These are phyloP conservation scores for Metroxylon sagu DNA, from an alignment of 176 grass and related monocot species.

Conservation along the genomic window DNA sequence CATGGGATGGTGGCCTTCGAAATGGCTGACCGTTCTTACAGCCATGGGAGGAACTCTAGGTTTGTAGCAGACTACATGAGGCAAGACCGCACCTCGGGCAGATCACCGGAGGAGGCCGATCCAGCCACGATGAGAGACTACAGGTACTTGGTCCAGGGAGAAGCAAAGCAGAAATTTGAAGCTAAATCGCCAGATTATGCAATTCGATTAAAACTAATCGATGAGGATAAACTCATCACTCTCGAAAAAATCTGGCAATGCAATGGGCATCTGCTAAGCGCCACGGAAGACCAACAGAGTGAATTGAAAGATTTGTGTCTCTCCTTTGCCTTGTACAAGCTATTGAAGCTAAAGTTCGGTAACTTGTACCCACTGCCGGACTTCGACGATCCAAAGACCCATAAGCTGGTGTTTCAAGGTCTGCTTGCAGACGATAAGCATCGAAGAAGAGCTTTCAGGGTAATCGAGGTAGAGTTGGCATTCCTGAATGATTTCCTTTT, in stretches of 20 bases:
- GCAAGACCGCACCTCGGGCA: slow-evolving; percentile 14
- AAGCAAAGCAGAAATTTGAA: slow-evolving; percentile 23
- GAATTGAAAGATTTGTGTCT: too few species aligned
- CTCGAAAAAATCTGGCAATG: slow-evolving; percentile 31
- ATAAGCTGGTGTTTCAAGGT: too few species aligned
- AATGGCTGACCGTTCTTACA: slow-evolving; percentile 23
- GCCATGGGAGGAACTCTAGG: slow-evolving; percentile 14
- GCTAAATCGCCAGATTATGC: slow-evolving; percentile 2
- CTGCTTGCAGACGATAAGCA: too few species aligned
- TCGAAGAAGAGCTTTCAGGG: too few species aligned
- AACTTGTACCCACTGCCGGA: too few species aligned
- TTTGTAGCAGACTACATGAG: slow-evolving; percentile 56
- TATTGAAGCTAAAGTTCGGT: too few species aligned
- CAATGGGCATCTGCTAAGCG: background rate
- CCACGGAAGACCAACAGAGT: background rate
- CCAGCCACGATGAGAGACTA: slow-evolving; percentile 29
- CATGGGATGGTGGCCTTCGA: slow-evolving; percentile 41
- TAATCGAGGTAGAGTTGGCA: too few species aligned
- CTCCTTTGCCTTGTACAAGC: too few species aligned
- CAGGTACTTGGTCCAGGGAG: slow-evolving; percentile 50
- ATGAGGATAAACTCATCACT: slow-evolving; percentile 24
- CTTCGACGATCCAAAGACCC: too few species aligned
- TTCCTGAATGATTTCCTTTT: too few species aligned
- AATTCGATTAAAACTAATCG: background rate
- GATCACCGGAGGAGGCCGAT: background rate